Evolutionary conservation across 257 asterid genomes (phyloP).

Genomic region (Nyctanthes arbortristis): DNA sequence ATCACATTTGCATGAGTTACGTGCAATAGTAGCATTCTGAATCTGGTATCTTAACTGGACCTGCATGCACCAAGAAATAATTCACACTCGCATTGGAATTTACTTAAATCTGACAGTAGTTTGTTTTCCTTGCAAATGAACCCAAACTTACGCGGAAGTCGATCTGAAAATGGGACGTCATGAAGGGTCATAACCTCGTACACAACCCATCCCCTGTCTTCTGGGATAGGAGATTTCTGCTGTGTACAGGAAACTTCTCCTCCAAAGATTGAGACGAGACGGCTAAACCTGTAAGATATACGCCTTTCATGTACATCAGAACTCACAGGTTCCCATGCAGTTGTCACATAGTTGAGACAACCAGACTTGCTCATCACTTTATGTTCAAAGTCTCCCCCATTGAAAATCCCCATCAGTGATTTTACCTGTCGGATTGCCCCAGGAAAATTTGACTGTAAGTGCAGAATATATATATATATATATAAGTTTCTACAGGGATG

Average conservation of each 20-base stretch:
- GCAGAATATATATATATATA: not conserved
- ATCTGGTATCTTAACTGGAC: slow-evolving; percentile 62
- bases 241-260: slow-evolving; percentile 83
- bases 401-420: slow-evolving; percentile 69
- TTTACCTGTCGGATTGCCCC: slow-evolving; percentile 44
- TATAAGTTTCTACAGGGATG: not conserved
- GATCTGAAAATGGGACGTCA: slow-evolving; percentile 65
- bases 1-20: slow-evolving; percentile 58
- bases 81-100: not conserved
- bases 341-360: slow-evolving; percentile 61
- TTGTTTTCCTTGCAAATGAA: not conserved
- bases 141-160: slow-evolving; percentile 65
- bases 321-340: slow-evolving; percentile 56
- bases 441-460: slow-evolving; percentile 5
- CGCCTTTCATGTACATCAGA: slow-evolving; percentile 53
- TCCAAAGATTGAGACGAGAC: slow-evolving; percentile 67
- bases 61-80: slow-evolving; percentile 35
- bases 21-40: slow-evolving; percentile 42
- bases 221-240: slow-evolving; percentile 44
- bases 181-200: slow-evolving; percentile 70
- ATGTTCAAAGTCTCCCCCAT: slow-evolving; percentile 78
- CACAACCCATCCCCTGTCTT: slow-evolving; percentile 58
- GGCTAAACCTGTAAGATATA: slow-evolving; percentile 65
- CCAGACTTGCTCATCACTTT: slow-evolving; percentile 80
- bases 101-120: not conserved